Percentiles rank a stretch among this genome's conserved stretches.
Evolutionary conservation across 148 eudicot genomes (phyloP).

Genomic region (Gaultheria prostrata): DNA sequence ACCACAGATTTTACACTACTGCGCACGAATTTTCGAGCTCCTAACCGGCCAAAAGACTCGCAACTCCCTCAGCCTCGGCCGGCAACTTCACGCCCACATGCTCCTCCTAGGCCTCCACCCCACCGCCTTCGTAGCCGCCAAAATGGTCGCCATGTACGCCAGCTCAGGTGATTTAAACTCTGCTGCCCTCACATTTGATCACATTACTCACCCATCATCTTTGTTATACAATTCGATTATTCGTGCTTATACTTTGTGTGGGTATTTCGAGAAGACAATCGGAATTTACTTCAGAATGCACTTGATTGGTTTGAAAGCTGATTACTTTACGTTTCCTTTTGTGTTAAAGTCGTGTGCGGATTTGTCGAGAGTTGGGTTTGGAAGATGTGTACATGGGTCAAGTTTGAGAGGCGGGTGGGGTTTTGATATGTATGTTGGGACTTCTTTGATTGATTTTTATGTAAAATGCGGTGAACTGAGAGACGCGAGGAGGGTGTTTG

Average conservation of each 20-base stretch:
- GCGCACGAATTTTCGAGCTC: constrained; percentile 36
- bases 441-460: constrained; percentile 49
- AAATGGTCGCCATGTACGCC: constrained; percentile 53
- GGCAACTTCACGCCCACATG: constrained; percentile 40
- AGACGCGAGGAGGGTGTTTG: constrained; percentile 35
- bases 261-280: constrained; percentile 16
- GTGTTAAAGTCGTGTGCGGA: constrained; percentile 44
- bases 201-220: constrained; percentile 16
- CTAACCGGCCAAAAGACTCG: constrained; percentile 30
- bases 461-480: constrained; percentile 42
- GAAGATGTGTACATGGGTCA: constrained; percentile 38
- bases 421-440: constrained; percentile 48
- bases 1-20: constrained; percentile 17
- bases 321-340: constrained; percentile 48
- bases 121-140: constrained; percentile 35
- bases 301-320: constrained; percentile 24
- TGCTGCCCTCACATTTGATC: constrained; percentile 23
- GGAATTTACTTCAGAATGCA: constrained; percentile 25
- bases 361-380: constrained; percentile 19
- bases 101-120: constrained; percentile 29
- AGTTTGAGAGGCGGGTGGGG: constrained; percentile 37
- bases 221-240: constrained; percentile 45
- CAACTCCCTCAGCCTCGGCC: constrained; percentile 35
- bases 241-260: constrained; percentile 33
- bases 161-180: constrained; percentile 44